These are phyloP conservation scores for Boletus coccyginus DNA, from an alignment of 768 basidiomycete genomes.

Conservation along the genomic window DNA sequence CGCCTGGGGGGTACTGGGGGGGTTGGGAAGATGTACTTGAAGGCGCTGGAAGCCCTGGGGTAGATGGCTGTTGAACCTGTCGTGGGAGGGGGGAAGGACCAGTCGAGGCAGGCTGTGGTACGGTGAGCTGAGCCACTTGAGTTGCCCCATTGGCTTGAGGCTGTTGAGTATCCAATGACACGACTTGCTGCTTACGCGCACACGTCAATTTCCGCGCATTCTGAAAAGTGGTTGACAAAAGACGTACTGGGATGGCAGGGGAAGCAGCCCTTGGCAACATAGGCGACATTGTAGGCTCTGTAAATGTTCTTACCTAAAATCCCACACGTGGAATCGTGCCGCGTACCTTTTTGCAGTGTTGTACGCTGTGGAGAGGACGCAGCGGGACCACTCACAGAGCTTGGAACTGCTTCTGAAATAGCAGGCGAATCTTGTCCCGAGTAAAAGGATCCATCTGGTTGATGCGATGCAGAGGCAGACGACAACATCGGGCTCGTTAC, in stretches of 20 bases:
- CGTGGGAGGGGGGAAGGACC: conserved; percentile 50
- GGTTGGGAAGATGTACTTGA: conserved; percentile 25
- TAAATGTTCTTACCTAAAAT: conserved; percentile 19
- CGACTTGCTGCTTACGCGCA: conserved; percentile 35
- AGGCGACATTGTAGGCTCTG: conserved; percentile 48
- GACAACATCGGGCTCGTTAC: conserved; percentile 80
- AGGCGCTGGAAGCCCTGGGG: conserved; percentile 21
- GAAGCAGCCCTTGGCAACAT: conserved; percentile 41
- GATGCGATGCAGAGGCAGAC: conserved; percentile 61
- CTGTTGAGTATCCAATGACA: conserved; percentile 38
- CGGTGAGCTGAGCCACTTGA: conserved; percentile 21
- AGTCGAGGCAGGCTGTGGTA: conserved; percentile 34
- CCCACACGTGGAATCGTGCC: conserved; percentile 14
- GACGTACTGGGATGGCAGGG: conserved; percentile 42
- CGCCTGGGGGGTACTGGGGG: conserved; percentile 68
- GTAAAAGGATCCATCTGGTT: conserved; percentile 65
- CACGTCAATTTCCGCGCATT: conserved; percentile 17
- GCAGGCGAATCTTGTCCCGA: conserved; percentile 72
- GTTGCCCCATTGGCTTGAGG: conserved; percentile 36
- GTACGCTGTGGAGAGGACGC: conserved; percentile 59
- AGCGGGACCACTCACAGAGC: conserved; percentile 43
- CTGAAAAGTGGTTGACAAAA: conserved; percentile 4
- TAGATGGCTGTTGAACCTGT: conserved; percentile 42
- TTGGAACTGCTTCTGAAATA: conserved; percentile 60
- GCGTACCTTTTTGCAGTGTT: conserved; percentile 48